These are phyloP conservation scores for Lactarius trivialis DNA, from an alignment of 768 basidiomycete genomes.

Conservation along the genomic window DNA sequence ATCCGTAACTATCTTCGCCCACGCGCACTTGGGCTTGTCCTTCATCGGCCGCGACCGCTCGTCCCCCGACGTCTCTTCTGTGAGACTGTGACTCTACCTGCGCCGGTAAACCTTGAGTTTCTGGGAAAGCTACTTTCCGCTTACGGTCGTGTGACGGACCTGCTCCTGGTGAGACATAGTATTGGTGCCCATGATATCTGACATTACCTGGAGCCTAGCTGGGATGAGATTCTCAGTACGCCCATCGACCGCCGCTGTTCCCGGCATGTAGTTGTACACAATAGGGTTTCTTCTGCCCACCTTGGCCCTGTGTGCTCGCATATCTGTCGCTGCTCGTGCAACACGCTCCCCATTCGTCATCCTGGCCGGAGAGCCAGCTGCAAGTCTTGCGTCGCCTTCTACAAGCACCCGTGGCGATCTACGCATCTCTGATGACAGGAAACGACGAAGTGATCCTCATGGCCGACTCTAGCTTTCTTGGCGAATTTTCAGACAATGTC, in stretches of 20 bases:
- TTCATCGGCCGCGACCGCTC: constrained; percentile 46
- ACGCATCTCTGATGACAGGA: constrained; percentile 53
- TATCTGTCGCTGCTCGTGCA: constrained; percentile 39
- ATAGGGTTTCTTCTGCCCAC: constrained; percentile 44
- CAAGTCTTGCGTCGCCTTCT: constrained; percentile 44
- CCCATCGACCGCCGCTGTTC: constrained; percentile 5
- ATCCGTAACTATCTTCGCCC: constrained; percentile 60
- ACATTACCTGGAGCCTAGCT: constrained; percentile 60
- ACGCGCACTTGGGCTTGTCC: constrained; percentile 27
- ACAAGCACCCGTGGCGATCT: constrained; percentile 44
- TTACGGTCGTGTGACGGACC: constrained; percentile 32
- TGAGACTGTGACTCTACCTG: constrained; percentile 1
- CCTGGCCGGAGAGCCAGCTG: constrained; percentile 45
- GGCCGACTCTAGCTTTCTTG: constrained; percentile 43
- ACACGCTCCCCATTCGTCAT: constrained; percentile 39
- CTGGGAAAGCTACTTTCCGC: constrained; percentile 63
- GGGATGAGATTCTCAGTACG: constrained; percentile 53
- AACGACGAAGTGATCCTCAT: constrained; percentile 63
- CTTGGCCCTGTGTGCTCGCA: constrained; percentile 39
- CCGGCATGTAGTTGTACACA: neutral
- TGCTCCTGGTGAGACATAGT: constrained; percentile 57
- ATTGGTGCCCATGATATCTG: constrained; percentile 57
- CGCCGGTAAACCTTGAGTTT: constrained; percentile 25
- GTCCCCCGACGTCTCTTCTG: neutral
- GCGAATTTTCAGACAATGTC: constrained; percentile 33